Base-by-base conservation (phyloP, 2,329 filamentous ascomycete species). In the Rhytidhysteron rufulum region DNA sequence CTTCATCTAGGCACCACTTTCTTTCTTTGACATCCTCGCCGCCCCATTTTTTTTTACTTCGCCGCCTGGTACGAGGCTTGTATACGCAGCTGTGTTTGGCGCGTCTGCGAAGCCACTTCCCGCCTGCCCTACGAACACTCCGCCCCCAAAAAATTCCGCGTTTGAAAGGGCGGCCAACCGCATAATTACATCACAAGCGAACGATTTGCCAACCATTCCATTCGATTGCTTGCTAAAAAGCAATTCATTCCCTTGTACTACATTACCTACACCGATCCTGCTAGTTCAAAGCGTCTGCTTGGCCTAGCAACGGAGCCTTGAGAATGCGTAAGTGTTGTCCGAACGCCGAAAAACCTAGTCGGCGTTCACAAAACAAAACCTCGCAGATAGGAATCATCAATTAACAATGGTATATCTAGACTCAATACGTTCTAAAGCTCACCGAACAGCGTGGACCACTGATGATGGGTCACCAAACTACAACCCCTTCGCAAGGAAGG, bases 401-500 rank as follows among this genome's bases (percentile, higher is more conserved):
- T 38, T 47, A 17, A 43, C 44, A 9, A 44, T 41, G 34, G 27
- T 21, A 7, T 33, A 45, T 33, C 19, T 51, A 66, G 63, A 66
- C 37, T 37, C 59, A 15, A 57, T 66, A 51, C 55, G 61, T 42
- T 58, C 53, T 30, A 54, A 63, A 39, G 63, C 63, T 39, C 54
- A 62, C 52, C 58, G 60, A 40, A 50, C 55, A 32, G 63, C 63
- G n/a, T 63, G 59, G 36, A 48, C 45, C 15, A 45, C 46, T 5
- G 47, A 49, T 5, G 51, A 53, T 40, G 55, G 55, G 13, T 33
- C 46, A 9, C 24, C 48, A 24, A 62, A 62, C 34, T 62, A 57
- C 50, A 64, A 66, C 22, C 60, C 60, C 1, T 65, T 64, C 31
- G 59, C 62, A 16, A 47, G 60, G 21, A 44, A 46, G 30, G 49